phyloP scores from a whole-genome alignment of 495 filamentous ascomycete genomes.

The Pseudevernia furfuracea region DNA sequence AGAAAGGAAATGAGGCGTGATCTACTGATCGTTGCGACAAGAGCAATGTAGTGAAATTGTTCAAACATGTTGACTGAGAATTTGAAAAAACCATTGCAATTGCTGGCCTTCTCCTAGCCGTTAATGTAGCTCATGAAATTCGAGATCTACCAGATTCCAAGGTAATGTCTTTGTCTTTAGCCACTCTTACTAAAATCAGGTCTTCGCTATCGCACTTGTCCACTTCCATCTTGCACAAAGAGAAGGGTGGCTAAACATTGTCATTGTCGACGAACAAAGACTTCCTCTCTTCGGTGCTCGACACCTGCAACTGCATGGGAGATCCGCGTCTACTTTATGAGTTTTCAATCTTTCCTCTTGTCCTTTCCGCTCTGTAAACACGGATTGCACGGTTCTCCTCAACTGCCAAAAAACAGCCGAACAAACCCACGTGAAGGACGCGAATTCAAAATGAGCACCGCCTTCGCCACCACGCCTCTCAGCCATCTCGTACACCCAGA shows the following conservation, averaged over 20 bases:
- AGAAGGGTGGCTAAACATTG: neutral
- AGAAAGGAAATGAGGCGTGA: neutral
- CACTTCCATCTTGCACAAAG: neutral
- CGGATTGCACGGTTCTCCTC: neutral
- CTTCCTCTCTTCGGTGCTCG: neutral
- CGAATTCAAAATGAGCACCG: neutral
- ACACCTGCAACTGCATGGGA: neutral
- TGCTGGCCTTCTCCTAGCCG: neutral
- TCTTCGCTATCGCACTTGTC: neutral
- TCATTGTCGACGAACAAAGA: conserved; percentile 1
- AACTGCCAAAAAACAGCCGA: neutral
- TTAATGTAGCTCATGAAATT: neutral
- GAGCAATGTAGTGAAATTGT: no score
- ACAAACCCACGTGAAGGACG: neutral
- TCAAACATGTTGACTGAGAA: neutral
- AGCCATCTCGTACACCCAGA: neutral
- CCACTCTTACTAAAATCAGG: neutral
- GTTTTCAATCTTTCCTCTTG: neutral
- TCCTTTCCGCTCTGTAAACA: neutral
- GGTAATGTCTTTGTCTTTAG: neutral
- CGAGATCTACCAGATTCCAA: neutral
- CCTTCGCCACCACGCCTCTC: neutral
- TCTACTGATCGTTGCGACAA: neutral
- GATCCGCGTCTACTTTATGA: neutral
- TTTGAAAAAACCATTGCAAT: neutral